Base-by-base conservation (phyloP, 2,329 filamentous ascomycete species). In the Stagonosporopsis rhizophila region DNA sequence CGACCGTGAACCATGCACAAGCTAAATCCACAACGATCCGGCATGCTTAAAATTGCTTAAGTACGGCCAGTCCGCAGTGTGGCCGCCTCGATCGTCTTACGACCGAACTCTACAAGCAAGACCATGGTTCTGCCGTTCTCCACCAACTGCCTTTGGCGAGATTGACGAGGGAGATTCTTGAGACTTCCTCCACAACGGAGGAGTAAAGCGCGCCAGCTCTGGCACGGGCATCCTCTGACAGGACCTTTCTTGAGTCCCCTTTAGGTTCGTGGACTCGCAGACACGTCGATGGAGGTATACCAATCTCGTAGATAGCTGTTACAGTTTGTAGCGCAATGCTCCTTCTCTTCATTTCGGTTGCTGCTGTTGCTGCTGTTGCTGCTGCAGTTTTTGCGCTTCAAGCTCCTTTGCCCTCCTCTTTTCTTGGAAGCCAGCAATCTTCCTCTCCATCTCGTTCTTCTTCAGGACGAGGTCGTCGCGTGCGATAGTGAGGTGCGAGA, bases 391-490 rank as follows among this genome's bases (percentile, higher is more conserved):
- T 37, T 51, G 28, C 41, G 54, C 38, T 37, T 45, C 60, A 19
- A 63, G 34, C 38, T 59, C 62, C 54, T 62, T 64, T 22, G 44
- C 57, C 41, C 22, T 58, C 44, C 49, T 53, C 17, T 61, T 65
- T 27, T 69, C 66, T 7, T 54, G 41, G 19, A 73, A 65, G 14
- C 46, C 54, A 6, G 61, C 76, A 49, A 88, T 81, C 68, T 88
- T 87, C 60, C 73, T 79, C 68, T 87, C 82, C 47, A 88, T 67
- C 44, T 81, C 81, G 6, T 77, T 75, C 69, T 78, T 83, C 67
- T 83, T 84, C 6, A 72, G 67, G 2, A 82, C 68, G 14, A 88
- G 71, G 30, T 79, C 78, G n/a, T 78, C 75, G 40, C 82, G 80
- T 48, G 79, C 77, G 42, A 72, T 68, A 61, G 85, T 80, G 19